Conservation (phyloP, 2,329 filamentous ascomycete species). For the Cercospora nicotianae region DNA sequence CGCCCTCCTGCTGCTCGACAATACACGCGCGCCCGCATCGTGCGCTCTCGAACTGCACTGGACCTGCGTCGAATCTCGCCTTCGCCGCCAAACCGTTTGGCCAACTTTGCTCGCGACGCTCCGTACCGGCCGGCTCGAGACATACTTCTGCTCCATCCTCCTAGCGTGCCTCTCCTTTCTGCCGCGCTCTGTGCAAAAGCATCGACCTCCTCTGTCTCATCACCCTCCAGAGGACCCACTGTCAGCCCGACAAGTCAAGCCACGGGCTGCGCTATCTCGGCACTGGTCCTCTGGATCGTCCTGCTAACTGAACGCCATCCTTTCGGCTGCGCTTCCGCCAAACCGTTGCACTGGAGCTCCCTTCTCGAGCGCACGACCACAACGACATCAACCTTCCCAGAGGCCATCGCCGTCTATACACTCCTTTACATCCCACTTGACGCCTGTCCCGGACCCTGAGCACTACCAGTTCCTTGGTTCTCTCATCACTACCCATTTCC, state of each 20-base stretch:
- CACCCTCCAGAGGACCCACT: constrained; percentile 33
- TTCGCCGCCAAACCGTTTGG: not conserved
- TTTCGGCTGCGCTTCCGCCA: constrained; percentile 34
- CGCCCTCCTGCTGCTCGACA: constrained; percentile 13
- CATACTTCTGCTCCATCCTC: constrained; percentile 13
- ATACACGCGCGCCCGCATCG: constrained; percentile 13
- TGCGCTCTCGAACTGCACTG: not conserved
- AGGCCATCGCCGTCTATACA: constrained; percentile 33
- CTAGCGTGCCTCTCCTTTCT: constrained; percentile 25
- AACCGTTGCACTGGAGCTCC: constrained; percentile 35
- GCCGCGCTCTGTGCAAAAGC: constrained; percentile 18
- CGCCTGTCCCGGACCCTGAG: constrained; percentile 37
- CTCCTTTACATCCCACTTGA: constrained; percentile 40
- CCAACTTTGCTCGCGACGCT: constrained; percentile 17
- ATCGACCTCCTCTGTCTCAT: constrained; percentile 34
- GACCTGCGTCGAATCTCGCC: constrained; percentile 3
- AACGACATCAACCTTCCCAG: constrained; percentile 27
- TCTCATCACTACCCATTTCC: constrained; percentile 27
- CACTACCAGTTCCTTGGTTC: constrained; percentile 24
- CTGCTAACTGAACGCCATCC: constrained; percentile 34
- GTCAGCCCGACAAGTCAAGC: constrained; percentile 31
- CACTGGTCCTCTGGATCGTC: constrained; percentile 36
- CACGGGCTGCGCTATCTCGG: constrained; percentile 36
- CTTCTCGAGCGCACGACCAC: constrained; percentile 29
- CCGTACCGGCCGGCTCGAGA: constrained; percentile 23